These are phyloP conservation scores for barley (Hordeum vulgare) DNA, from an alignment of 176 grass and related monocot genomes.

Conservation along the genomic window MorexV3_pseudomolecules_assembly NC_058521.1:609621268-609621767, in stretches of 20 bases:
- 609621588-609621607: constrained; percentile 8
- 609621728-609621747: constrained; percentile 87
- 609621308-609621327: neutral
- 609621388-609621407: constrained; percentile 41
- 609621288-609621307: neutral
- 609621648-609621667: neutral
- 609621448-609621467: constrained; percentile 5
- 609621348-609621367: constrained; percentile 79
- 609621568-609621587: constrained; percentile 82
- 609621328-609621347: constrained; percentile 57
- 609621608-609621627: neutral
- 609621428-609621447: neutral
- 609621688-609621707: constrained; percentile 62
- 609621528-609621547: constrained; percentile 86
- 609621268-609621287: neutral
- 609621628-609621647: neutral
- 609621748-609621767: constrained; percentile 53
- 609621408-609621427: constrained; percentile 11
- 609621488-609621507: constrained; percentile 68
- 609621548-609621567: constrained; percentile 72
- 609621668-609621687: neutral
- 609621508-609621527: constrained; percentile 70
- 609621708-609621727: constrained; percentile 78
- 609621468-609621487: constrained; percentile 93
- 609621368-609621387: constrained; percentile 91